phyloP scores from a whole-genome alignment of 208 protist genomes.

The Leishmania mexicana region DNA sequence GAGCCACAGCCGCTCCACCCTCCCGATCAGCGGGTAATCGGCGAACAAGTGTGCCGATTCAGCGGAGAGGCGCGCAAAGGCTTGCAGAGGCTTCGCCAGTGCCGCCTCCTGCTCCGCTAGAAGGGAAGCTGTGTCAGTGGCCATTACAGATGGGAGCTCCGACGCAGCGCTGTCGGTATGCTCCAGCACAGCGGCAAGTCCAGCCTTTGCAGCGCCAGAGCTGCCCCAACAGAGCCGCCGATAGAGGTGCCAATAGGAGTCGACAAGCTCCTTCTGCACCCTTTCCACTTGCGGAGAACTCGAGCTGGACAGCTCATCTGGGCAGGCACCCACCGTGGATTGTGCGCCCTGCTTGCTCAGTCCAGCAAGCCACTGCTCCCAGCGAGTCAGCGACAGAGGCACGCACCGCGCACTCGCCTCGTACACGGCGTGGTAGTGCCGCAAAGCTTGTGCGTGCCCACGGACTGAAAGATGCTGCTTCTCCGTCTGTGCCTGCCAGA shows the following conservation, averaged over 20 bases:
- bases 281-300: slow-evolving; percentile 1
- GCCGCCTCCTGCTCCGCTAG: slow-evolving; percentile 10
- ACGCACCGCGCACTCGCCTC: slow-evolving; percentile 27
- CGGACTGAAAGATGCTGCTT: neutral
- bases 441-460: slow-evolving; percentile 15
- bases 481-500: slow-evolving; percentile 1
- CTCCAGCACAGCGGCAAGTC: slow-evolving; percentile 16
- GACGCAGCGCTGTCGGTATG: neutral
- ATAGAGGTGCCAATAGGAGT: slow-evolving; percentile 20
- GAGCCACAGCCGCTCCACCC: slow-evolving; percentile 57
- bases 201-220: slow-evolving; percentile 4
- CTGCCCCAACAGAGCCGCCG: slow-evolving; percentile 22
- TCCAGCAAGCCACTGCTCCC: slow-evolving; percentile 44
- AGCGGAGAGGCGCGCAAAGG: slow-evolving; percentile 43
- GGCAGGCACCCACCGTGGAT: neutral
- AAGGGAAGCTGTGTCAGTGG: neutral
- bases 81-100: slow-evolving; percentile 28
- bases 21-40: slow-evolving; percentile 44
- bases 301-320: neutral
- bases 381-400: slow-evolving; percentile 29
- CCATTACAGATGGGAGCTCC: neutral
- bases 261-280: slow-evolving; percentile 7
- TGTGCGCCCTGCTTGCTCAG: neutral
- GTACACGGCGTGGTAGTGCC: slow-evolving; percentile 52
- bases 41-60: slow-evolving; percentile 57